A percentile compares a stretch with the other conserved stretches of the same genome.
Evolutionary conservation across 2,329 filamentous ascomycete species (phyloP).

Genomic region (Fusarium citri): DNA sequence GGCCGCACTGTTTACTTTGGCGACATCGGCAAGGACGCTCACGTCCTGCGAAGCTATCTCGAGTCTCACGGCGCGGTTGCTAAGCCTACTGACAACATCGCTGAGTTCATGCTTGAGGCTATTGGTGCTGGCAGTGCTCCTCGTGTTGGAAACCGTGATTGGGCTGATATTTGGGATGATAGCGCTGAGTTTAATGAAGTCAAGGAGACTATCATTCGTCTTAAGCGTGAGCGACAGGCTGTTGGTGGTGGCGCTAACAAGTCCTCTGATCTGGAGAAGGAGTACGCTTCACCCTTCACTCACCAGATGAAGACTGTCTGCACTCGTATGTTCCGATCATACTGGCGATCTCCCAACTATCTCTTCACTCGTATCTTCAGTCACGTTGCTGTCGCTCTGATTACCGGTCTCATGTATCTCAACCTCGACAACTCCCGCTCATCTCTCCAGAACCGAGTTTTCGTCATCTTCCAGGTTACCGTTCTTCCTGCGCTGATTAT

Average conservation of each 20-base stretch:
- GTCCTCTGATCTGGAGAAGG: constrained; percentile 70
- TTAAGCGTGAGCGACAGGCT: constrained; percentile 70
- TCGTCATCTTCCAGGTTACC: constrained; percentile 90
- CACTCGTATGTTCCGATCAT: constrained; percentile 78
- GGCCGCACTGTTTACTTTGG: constrained; percentile 89
- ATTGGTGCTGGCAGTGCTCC: constrained; percentile 80
- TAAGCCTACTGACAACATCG: constrained; percentile 66
- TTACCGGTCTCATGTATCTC: constrained; percentile 84
- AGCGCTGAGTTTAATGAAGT: constrained; percentile 75
- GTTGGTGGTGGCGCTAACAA: constrained; percentile 58
- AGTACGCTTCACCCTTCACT: constrained; percentile 83
- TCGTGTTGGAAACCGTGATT: constrained; percentile 79
- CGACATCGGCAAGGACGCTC: constrained; percentile 81
- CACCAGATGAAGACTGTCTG: constrained; percentile 84
- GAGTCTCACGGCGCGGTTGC: constrained; percentile 70
- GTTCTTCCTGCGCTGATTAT: constrained; percentile 87
- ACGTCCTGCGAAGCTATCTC: constrained; percentile 74
- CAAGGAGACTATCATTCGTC: constrained; percentile 73
- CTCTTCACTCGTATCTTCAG: constrained; percentile 89
- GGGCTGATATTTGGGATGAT: constrained; percentile 82
- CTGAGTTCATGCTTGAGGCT: constrained; percentile 88
- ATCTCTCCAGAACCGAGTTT: constrained; percentile 86
- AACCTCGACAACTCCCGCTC: constrained; percentile 80
- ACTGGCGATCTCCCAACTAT: constrained; percentile 90
- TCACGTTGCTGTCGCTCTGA: constrained; percentile 80